Conservation (phyloP, 257 asterid genomes). For the Solanum appendiculatum region DNA sequence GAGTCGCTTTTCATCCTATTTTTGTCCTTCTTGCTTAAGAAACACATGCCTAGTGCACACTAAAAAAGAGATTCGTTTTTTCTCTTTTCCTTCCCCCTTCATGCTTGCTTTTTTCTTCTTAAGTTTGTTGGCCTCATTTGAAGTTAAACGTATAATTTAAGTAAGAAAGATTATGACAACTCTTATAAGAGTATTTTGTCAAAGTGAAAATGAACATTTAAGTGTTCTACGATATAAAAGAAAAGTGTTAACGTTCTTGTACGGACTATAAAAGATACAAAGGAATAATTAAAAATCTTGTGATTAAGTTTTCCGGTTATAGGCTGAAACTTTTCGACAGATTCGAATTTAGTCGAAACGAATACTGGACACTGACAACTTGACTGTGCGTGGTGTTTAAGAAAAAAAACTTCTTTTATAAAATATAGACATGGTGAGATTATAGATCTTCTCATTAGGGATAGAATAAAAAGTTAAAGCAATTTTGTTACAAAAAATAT, state of each 20-base stretch:
- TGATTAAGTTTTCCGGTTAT: too few relatives aligned
- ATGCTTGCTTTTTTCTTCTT: not conserved
- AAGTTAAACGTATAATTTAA: not conserved
- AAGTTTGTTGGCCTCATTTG: not conserved
- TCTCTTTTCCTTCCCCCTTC: not conserved
- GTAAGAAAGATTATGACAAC: not conserved
- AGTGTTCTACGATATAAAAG: not conserved
- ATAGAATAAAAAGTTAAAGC: too few relatives aligned
- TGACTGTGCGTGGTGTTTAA: not conserved
- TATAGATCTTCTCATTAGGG: not conserved
- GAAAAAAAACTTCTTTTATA: too few relatives aligned
- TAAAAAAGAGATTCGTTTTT: not conserved
- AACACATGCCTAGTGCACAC: not conserved
- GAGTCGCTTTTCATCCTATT: not conserved
- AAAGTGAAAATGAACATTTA: not conserved
- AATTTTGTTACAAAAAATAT: too few relatives aligned
- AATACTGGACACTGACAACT: too few relatives aligned
- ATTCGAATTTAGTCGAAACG: too few relatives aligned
- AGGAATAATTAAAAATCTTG: not conserved
- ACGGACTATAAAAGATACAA: not conserved
- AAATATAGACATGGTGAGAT: not conserved
- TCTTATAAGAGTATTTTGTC: not conserved
- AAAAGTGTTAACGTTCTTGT: too few relatives aligned
- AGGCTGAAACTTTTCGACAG: accelerated
- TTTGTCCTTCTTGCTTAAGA: not conserved